Evolutionary conservation across 1,284 basidiomycete genomes (phyloP).

Genomic region (Cutaneotrichosporon sp.): DNA sequence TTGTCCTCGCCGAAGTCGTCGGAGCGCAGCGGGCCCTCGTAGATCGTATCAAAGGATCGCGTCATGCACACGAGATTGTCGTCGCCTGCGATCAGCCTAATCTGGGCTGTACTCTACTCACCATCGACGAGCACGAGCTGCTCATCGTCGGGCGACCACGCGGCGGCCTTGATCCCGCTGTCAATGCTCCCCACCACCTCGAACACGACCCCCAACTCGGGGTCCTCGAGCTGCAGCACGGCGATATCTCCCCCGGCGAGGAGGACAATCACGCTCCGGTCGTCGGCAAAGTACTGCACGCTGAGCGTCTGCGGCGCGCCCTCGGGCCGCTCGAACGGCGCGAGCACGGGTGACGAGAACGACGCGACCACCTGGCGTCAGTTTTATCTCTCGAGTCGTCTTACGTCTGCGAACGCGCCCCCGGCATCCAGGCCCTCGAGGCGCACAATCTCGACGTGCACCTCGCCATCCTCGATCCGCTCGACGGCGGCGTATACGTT

Average conservation of each 20-base stretch:
- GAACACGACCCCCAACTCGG: slow-evolving; percentile 60
- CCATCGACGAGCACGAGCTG: slow-evolving; percentile 77
- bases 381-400: slow-evolving; percentile 8
- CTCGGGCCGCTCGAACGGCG: slow-evolving; percentile 38
- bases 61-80: slow-evolving; percentile 87
- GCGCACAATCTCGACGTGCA: slow-evolving; percentile 65
- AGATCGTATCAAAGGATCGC: slow-evolving; percentile 81
- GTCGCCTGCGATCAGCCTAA: slow-evolving; percentile 60
- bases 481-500: slow-evolving; percentile 64
- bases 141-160: slow-evolving; percentile 90
- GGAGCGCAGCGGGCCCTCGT: slow-evolving; percentile 71
- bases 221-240: slow-evolving; percentile 58
- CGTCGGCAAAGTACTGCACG: slow-evolving; percentile 68
- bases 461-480: slow-evolving; percentile 58
- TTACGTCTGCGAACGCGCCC: slow-evolving; percentile 26
- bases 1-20: slow-evolving; percentile 85
- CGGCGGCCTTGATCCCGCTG: slow-evolving; percentile 74
- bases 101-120: slow-evolving; percentile 36
- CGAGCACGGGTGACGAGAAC: slow-evolving; percentile 37
- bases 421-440: slow-evolving; percentile 40
- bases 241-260: slow-evolving; percentile 77
- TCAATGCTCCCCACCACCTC: slow-evolving; percentile 87
- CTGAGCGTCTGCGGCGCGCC: slow-evolving; percentile 60
- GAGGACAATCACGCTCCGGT: slow-evolving; percentile 64
- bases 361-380: slow-evolving; percentile 32